Base-by-base conservation (phyloP, 1,139 yeast genomes). In the Protomyces inundatus region DNA sequence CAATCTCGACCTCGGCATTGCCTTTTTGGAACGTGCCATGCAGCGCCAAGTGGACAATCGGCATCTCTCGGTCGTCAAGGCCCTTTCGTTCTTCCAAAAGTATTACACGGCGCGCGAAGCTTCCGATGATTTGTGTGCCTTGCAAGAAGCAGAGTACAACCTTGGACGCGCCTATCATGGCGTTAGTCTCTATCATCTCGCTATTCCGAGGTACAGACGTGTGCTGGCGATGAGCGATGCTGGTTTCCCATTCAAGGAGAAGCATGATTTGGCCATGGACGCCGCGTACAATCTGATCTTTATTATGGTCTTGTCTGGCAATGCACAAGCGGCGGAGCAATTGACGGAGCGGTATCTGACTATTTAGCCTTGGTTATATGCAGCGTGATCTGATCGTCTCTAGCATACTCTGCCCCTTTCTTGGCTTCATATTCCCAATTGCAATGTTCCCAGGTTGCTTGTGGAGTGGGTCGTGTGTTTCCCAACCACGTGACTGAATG, bases 11-110 rank as follows among this genome's bases (percentile, higher is more conserved):
- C 77, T 89, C 61, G 97, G 95, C 0, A 75, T 93, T 51, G 84
- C 91, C 0, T 93, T 91, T 74, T 78, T 90, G n/a, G 97, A 91
- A 70, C 80, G 98, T 50, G 87, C 98, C 0, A 86, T 91, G 85
- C 98, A 93, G 74, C 80, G 99, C 68, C 84, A 89, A 65, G 86
- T 96, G 12, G 80, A 86, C 9, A 90, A 90, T 73, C 81, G 98
- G 66, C 97, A 91, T 71, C 80, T 87, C 65, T 97, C 91, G 72
- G 79, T 93, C 37, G 77, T 93, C 1, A 97, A 93, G 73, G 98
- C 97, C 0, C 76, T 93, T 57, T 84, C 93, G 66, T 90, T 83
- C 70, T 73, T 95, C 65, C 75, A 83, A 71, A 95, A 89, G 70
- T 93, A 93, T 70, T 79, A 81, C 59, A 83, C 83, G 33, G 74